These are phyloP conservation scores for Leccinum olivaceopallidum DNA, from an alignment of 768 basidiomycete genomes.

Conservation along the genomic window DNA sequence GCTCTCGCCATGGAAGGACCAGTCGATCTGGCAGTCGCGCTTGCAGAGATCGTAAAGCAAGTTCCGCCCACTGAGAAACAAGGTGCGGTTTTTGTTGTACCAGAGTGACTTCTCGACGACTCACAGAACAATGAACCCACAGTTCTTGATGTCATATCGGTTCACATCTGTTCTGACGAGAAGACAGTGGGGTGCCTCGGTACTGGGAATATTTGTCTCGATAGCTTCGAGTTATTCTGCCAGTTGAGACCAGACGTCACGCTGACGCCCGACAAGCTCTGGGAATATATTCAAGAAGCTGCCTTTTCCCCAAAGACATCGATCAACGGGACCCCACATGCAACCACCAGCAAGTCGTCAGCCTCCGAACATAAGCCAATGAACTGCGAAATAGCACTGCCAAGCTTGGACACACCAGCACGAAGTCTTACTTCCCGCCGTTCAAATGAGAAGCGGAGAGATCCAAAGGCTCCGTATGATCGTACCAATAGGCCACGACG, in stretches of 20 bases:
- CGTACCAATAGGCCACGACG: neutral
- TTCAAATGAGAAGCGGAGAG: neutral
- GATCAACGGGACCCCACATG: neutral
- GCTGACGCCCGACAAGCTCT: neutral
- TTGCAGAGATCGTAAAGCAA: no score
- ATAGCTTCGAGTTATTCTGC: neutral
- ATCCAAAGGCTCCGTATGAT: neutral
- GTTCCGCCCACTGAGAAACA: neutral
- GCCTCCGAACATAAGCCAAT: neutral
- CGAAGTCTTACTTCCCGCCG: neutral
- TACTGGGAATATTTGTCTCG: neutral
- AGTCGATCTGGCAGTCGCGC: neutral
- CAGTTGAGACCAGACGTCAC: no score
- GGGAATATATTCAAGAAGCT: neutral
- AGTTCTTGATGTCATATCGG: fast-evolving
- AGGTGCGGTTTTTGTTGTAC: no score
- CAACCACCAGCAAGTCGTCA: neutral
- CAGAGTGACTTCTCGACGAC: no score
- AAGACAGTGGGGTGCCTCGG: neutral
- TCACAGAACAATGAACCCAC: no score
- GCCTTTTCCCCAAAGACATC: neutral
- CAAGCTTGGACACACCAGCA: no score
- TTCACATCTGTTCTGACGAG: neutral
- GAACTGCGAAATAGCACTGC: neutral
- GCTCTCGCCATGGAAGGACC: neutral